Evolutionary conservation across 371 early-diverging fungal species (phyloP).

Genomic region (Chytridium lagenaria): DNA sequence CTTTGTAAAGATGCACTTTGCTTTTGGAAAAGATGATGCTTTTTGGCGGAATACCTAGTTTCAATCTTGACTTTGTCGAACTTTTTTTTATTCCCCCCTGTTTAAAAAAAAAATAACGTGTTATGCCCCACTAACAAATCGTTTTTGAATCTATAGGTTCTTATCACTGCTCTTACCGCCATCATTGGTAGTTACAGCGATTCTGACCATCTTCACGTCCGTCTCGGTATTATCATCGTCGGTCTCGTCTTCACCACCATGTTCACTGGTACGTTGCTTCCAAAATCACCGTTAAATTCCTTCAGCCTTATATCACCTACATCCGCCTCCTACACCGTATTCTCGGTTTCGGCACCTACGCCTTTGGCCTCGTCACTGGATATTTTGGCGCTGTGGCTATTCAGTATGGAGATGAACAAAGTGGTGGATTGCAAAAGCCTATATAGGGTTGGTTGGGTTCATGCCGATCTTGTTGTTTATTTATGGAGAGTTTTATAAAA

Average conservation of each 20-base stretch:
- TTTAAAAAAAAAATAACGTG: neutral
- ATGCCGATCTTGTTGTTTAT: constrained; percentile 21
- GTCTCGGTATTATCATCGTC: constrained; percentile 37
- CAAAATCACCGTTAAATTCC: constrained; percentile 17
- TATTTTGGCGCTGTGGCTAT: constrained; percentile 40
- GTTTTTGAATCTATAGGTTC: constrained; percentile 18
- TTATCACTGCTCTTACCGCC: constrained; percentile 37
- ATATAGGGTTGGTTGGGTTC: constrained; percentile 14
- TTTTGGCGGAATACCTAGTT: too few relatives aligned
- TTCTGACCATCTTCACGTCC: constrained; percentile 24
- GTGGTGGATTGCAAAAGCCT: constrained; percentile 6
- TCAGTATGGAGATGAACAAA: constrained; percentile 7
- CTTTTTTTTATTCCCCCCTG: neutral
- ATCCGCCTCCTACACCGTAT: constrained; percentile 31
- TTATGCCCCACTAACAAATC: neutral
- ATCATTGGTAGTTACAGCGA: constrained; percentile 39
- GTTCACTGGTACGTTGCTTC: constrained; percentile 28
- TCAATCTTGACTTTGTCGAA: too few relatives aligned
- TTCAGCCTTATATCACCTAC: constrained; percentile 13
- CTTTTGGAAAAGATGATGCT: too few relatives aligned
- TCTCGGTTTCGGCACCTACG: constrained; percentile 39
- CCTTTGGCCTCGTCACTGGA: constrained; percentile 42
- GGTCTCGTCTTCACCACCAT: constrained; percentile 29
- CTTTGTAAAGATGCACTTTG: too few relatives aligned
- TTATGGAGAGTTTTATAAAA: constrained; percentile 30